These are phyloP conservation scores for Hyaloscypha variabilis DNA, from an alignment of 495 filamentous ascomycete species.

Conservation along the genomic window DNA sequence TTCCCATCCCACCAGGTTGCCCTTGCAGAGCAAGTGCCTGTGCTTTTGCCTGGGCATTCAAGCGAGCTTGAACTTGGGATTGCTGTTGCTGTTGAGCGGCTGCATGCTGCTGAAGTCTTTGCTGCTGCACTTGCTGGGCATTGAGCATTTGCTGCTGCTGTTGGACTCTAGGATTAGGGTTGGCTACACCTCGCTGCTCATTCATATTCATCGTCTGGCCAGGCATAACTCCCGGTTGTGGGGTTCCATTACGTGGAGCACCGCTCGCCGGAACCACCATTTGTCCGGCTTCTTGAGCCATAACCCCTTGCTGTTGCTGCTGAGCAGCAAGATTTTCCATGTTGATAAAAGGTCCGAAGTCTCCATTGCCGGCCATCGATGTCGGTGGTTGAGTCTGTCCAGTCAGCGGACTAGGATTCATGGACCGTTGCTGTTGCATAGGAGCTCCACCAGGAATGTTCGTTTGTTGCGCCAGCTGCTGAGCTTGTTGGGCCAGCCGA, in stretches of 20 bases:
- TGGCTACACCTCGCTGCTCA: conserved; percentile 36
- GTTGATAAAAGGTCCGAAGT: conserved; percentile 40
- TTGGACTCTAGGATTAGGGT: conserved; percentile 34
- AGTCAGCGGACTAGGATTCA: conserved; percentile 34
- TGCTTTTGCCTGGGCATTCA: conserved; percentile 41
- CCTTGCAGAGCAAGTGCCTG: conserved; percentile 43
- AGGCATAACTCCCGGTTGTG: conserved; percentile 42
- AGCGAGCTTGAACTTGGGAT: conserved; percentile 36
- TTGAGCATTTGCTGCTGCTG: conserved; percentile 42
- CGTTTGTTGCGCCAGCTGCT: conserved; percentile 19
- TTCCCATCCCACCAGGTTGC: conserved; percentile 46
- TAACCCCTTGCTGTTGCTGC: conserved; percentile 36
- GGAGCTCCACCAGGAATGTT: conserved; percentile 28
- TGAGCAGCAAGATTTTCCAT: conserved; percentile 53
- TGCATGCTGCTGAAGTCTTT: conserved; percentile 40
- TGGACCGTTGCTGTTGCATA: conserved; percentile 36
- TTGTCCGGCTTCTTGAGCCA: conserved; percentile 51
- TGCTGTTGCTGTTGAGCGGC: conserved; percentile 25
- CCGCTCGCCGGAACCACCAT: conserved; percentile 49
- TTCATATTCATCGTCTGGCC: conserved; percentile 33
- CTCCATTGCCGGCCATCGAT: conserved; percentile 37
- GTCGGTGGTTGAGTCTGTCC: conserved; percentile 38
- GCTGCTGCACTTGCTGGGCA: conserved; percentile 40
- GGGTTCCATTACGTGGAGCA: conserved; percentile 34
- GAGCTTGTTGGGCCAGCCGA: conserved; percentile 19